These are phyloP conservation scores for Nidula microcarpa DNA, from an alignment of 768 basidiomycete genomes.

Conservation along the genomic window DNA sequence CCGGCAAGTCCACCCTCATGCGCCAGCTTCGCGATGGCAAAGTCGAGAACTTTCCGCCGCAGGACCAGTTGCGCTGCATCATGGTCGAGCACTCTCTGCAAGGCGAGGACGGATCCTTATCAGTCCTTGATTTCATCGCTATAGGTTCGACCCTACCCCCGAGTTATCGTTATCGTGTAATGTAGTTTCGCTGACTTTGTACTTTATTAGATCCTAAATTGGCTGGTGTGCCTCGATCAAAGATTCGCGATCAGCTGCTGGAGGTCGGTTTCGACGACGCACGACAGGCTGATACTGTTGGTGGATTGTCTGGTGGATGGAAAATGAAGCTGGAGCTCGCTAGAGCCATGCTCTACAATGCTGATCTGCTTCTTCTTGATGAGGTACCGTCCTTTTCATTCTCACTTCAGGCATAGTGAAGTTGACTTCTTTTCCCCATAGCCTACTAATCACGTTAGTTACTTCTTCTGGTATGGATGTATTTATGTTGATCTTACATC, in stretches of 20 bases:
- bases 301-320: conserved; percentile 94
- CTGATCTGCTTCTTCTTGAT: conserved; percentile 79
- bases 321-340: conserved; percentile 99
- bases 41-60: conserved; percentile 94
- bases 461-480: conserved; percentile 5
- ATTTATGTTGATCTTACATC: conserved; percentile 1
- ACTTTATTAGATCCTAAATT: conserved; percentile 61
- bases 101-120: conserved; percentile 83
- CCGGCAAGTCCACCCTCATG: conserved; percentile 95
- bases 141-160: conserved; percentile 47
- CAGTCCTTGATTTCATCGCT: conserved; percentile 88
- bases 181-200: too few relatives aligned
- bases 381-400: conserved; percentile 46
- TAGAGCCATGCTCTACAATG: conserved; percentile 95
- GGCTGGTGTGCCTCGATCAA: conserved; percentile 53
- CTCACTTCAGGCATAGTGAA: neutral
- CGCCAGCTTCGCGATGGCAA: conserved; percentile 94
- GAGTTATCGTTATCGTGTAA: neutral
- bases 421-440: conserved; percentile 23
- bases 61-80: conserved; percentile 78
- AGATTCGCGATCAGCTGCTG: conserved; percentile 74
- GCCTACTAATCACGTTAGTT: conserved; percentile 87
- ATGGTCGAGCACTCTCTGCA: conserved; percentile 98
- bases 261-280: conserved; percentile 92
- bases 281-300: conserved; percentile 82